Evolutionary conservation across 1,139 yeast species (phyloP).

Genomic region (Geotrichum citri-aurantii): DNA sequence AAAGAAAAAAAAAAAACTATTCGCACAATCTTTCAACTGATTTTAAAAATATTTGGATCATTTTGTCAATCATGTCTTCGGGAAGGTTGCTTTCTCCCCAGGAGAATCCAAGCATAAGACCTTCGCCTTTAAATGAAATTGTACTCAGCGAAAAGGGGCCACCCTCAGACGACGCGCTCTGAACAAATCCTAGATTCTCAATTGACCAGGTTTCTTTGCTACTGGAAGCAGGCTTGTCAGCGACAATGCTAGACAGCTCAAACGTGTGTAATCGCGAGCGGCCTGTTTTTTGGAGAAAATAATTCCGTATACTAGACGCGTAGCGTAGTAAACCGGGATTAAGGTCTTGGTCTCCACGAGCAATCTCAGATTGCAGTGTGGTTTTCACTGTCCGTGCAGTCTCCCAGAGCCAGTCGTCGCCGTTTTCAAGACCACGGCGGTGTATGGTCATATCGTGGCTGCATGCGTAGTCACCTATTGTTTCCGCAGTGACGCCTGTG

Average conservation of each 20-base stretch:
- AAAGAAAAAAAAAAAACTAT: neutral
- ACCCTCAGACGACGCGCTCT: slow-evolving; percentile 1
- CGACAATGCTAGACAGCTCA: slow-evolving; percentile 12
- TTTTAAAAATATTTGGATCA: neutral
- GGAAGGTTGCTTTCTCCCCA: slow-evolving; percentile 3
- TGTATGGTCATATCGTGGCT: neutral
- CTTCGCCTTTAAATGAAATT: slow-evolving; percentile 9
- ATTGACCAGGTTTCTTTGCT: neutral
- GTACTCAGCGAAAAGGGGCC: slow-evolving; percentile 4
- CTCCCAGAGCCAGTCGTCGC: neutral
- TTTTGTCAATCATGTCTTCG: neutral
- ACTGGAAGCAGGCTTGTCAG: neutral
- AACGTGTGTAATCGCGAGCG: neutral
- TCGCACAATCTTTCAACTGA: neutral
- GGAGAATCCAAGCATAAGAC: neutral
- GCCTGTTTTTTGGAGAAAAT: slow-evolving; percentile 5
- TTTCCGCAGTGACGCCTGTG: neutral
- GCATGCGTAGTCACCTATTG: neutral
- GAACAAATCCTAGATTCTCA: neutral
- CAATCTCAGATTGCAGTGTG: neutral
- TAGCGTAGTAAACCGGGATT: slow-evolving; percentile 15
- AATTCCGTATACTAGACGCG: neutral
- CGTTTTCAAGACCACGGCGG: neutral
- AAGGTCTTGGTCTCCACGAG: slow-evolving; percentile 4
- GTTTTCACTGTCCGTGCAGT: neutral